Evolutionary conservation across 2,329 filamentous ascomycete species (phyloP), one percentile per base, ranked within the genome.

Genomic region (Fusarium udum): DNA sequence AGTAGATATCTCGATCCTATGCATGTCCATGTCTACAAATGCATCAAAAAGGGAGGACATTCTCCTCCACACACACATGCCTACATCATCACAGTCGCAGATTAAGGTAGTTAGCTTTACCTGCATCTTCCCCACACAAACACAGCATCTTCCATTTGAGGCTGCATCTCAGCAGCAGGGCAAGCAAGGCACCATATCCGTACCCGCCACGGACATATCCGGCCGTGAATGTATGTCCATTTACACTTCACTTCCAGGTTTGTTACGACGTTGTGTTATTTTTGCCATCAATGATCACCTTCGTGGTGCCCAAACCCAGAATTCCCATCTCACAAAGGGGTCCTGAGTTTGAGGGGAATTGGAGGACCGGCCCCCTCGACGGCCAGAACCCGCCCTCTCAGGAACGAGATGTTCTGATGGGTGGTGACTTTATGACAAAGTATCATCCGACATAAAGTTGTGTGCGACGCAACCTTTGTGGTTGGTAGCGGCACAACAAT

Each of bases 261-360:
- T 26, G 24, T 13, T 59, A 37, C 42, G 16, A 59, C 56, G 8
- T 59, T 51, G 37, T 24, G 26, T n/a, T 43, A 67, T 46, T 43
- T 37, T n/a, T 24, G 37, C 48, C 20, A 20, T 67, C 24, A 45
- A 37, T 22, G 20, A 53, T 26, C 20, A 37, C 28, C 14, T 26
- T 59, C 32, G 62, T 69, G 59, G 52, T 31, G 57, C 61, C 42
- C 34, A 52, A 68, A 62, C 26, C 37, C 52, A 70, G 53, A 65
- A 59, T 45, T 61, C 37, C 36, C 53, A 73, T 73, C 61, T 46
- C 42, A 74, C 71, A 70, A 74, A 72, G 58, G 72, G 72, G 57
- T 65, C 71, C 71, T 73, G 61, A 73, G 70, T 77, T 77, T 77
- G 74, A 74, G 75, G 75, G 72, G 69, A 73, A 76, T 77, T 77